Evolutionary conservation across 2,329 filamentous ascomycete genomes (phyloP).

Genomic region (Fusarium solani-melongenae): DNA sequence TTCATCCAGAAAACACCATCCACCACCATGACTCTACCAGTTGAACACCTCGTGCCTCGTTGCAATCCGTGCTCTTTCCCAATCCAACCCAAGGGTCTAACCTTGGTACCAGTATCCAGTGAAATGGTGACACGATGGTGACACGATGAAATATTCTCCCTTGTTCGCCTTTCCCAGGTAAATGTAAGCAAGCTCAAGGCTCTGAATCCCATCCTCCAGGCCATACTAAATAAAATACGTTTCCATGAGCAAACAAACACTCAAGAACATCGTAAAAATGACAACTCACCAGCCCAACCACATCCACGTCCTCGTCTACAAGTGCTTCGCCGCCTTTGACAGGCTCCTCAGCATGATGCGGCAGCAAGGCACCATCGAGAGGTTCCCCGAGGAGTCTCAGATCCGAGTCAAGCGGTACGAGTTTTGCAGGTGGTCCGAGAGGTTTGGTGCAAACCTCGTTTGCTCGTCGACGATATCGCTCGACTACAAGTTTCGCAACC

Average conservation of each 20-base stretch:
- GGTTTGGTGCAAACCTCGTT: constrained; percentile 14
- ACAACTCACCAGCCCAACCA: not conserved
- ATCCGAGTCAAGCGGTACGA: constrained; percentile 5
- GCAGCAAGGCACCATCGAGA: not conserved
- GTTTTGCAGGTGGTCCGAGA: constrained; percentile 16
- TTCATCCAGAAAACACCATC: not conserved
- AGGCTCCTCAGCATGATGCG: not conserved
- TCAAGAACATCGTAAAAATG: not conserved
- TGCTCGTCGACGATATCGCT: constrained; percentile 18
- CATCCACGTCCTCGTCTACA: constrained; percentile 14
- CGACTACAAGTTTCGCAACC: constrained; percentile 28
- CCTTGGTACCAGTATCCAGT: constrained; percentile 1
- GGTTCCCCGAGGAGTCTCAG: constrained; percentile 2
- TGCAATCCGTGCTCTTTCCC: not conserved
- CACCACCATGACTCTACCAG: not conserved
- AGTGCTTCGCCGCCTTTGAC: constrained; percentile 14
- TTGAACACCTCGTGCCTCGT: not conserved
- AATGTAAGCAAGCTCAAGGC: not conserved
- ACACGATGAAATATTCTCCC: constrained; percentile 23
- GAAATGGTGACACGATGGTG: constrained; percentile 22
- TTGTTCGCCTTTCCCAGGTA: not conserved
- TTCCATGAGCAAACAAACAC: not conserved
- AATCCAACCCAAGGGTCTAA: not conserved
- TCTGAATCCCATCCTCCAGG: not conserved
- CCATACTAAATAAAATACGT: not conserved